Evolutionary conservation across 257 asterid species (phyloP), one percentile per base, ranked within the genome.

Genomic region (Salvia splendens): DNA sequence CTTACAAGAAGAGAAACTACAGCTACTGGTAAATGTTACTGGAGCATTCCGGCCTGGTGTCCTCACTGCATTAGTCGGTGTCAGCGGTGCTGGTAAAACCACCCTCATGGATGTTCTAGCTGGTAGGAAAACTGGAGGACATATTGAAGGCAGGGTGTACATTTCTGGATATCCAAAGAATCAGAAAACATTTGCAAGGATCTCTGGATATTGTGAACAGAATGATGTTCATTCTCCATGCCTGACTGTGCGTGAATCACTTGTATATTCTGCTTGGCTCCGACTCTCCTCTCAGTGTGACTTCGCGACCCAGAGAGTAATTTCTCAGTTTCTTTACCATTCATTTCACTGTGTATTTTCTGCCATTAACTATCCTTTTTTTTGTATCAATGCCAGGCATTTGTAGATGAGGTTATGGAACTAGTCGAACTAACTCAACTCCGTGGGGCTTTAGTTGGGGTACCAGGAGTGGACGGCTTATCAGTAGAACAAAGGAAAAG

Each of bases 71-170:
- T 77, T 92, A 63, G 83, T 92, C 57, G 98, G 98, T 28, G 96
- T 92, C 8, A 92, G 96, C 58, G 98, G 98, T 38, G 98, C 98
- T 64, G 98, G 95, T n/a, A 92, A 92, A 81, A 92, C 96, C 32
- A 92, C 98, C 63, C 87, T 92, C 53, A 85, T 92, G 98, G 98
- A 92, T 76, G 98, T 89, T 59, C 84, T 92, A 69, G 92, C 98
- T n/a, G 96, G 96, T 55, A 69, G 98, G 72, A 92, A 92, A 82
- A 92, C 96, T 0, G 96, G 96, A 0, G 98, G 98, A 32, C 82
- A 85, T 67, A 85, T 89, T 12, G 79, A 83, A 79, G 98, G 98
- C 64, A 71, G 52, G 6, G 82, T 87, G 63, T 80, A 77, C 30
- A 83, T 92, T 61, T 89, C 95, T 5, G 96, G 98, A 11, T 90